Base-by-base conservation (phyloP, 140 eudicot species). In the Cichorium intybus region DNA sequence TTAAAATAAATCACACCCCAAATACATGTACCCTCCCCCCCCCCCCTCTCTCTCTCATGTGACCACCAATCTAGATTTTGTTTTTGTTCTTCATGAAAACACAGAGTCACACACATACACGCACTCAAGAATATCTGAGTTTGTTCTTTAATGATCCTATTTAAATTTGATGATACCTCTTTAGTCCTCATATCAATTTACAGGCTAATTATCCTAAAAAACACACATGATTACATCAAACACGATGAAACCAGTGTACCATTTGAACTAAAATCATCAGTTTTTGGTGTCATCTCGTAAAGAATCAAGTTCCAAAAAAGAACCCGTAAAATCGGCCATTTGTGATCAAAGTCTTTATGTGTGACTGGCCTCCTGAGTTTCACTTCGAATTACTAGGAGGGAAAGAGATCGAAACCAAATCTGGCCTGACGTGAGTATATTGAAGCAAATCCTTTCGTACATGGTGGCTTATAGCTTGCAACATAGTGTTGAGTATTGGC, bases 401-500 rank as follows among this genome's bases (percentile, higher is more conserved):
- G 88, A 70, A 61, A 76, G 69, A 4, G 55, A 58, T 48, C 59
- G 56, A n/a, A 62, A 74, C 63, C 73, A 56, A 66, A 66, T 53
- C n/a, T 82, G 88, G 95, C 88, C 95, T n/a, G n/a, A n/a, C n/a
- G n/a, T n/a, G n/a, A n/a, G n/a, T n/a, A n/a, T n/a, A n/a, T n/a
- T n/a, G n/a, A 70, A 58, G 15, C 66, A 51, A 31, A 75, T 85
- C 47, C 88, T 82, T 16, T 54, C 56, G 53, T 82, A 80, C 66
- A 84, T 84, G 2, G 84, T 84, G 20, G 89, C 89, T 20, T 46
- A 82, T 66, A 82, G 74, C 65, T 55, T 69, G n/a, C 94, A 85
- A 71, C 94, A 85, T 39, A 82, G 94, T 64, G 35, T 80, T 4
- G 95, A 80, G 37, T 86, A 82, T 75, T 86, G 95, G 95, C 80